A percentile compares a stretch with the other conserved stretches of the same genome.
Evolutionary conservation across 441 rosid genomes (phyloP).

Genomic region (Erodium moschatum): DNA sequence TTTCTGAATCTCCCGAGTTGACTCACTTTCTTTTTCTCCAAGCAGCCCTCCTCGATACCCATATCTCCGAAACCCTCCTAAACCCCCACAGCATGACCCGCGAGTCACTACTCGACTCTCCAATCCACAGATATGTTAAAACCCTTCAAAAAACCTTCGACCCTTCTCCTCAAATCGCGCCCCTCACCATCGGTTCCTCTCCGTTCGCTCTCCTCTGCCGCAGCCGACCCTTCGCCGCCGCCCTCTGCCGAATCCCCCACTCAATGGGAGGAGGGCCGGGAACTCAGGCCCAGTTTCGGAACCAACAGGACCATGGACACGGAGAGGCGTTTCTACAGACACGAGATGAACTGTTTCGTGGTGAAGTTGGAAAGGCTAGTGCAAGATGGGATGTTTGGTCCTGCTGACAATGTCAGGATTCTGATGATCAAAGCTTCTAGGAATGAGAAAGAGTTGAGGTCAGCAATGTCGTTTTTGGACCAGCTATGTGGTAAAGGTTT

Average conservation of each 20-base stretch:
- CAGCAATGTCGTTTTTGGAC: slow-evolving; percentile 25
- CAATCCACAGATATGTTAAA: background rate
- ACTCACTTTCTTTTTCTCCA: background rate
- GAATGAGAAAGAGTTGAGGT: background rate
- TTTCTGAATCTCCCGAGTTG: background rate
- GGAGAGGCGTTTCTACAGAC: background rate
- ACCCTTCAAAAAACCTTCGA: background rate
- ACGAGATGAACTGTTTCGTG: background rate
- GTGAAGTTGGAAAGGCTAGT: background rate
- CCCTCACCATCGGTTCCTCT: background rate
- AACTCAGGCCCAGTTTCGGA: background rate
- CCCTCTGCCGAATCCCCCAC: background rate
- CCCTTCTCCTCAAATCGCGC: background rate
- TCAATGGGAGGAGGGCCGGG: no score
- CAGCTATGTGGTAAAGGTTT: background rate
- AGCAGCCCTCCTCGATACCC: slow-evolving; percentile 22
- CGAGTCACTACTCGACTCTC: background rate
- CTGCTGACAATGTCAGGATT: background rate
- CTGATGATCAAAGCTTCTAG: background rate
- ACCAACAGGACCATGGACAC: background rate
- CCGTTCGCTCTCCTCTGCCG: background rate
- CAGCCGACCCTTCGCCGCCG: background rate
- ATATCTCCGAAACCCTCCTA: background rate
- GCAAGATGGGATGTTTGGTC: background rate
- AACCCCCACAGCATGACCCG: background rate